These are phyloP conservation scores for Ophiostoma piceae DNA, from an alignment of 2,329 filamentous ascomycete species.

Conservation along the genomic window DNA sequence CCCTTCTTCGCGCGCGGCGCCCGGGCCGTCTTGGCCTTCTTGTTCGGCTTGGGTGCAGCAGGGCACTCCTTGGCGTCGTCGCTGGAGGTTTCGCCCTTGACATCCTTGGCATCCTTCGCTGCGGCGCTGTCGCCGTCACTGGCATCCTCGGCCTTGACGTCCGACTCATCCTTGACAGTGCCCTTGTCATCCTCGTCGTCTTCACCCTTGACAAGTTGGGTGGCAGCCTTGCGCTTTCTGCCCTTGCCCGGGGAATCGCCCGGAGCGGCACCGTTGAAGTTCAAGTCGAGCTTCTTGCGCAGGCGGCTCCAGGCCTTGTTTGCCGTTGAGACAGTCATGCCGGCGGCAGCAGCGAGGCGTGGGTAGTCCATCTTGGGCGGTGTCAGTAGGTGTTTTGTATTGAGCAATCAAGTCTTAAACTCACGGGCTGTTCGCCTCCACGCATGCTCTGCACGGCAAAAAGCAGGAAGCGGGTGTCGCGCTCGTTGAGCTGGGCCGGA, in stretches of 20 bases:
- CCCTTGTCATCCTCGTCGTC: background rate
- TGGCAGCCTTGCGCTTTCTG: constrained; percentile 6
- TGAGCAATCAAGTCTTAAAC: background rate
- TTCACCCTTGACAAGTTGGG: background rate
- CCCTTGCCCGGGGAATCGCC: background rate
- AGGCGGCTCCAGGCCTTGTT: constrained; percentile 6
- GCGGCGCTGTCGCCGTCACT: background rate
- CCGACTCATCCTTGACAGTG: background rate
- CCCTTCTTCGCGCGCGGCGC: background rate
- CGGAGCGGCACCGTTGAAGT: background rate
- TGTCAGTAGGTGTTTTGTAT: background rate
- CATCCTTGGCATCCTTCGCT: background rate
- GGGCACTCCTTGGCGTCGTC: background rate
- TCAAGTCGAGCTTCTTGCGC: constrained; percentile 19
- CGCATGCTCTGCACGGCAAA: constrained; percentile 18
- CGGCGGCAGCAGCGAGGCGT: constrained; percentile 12
- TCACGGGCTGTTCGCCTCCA: constrained; percentile 18
- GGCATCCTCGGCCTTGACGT: background rate
- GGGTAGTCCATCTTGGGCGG: constrained; percentile 18
- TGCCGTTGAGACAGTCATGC: background rate
- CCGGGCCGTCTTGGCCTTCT: constrained; percentile 9
- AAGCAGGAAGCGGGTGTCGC: constrained; percentile 19
- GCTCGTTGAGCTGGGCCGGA: background rate
- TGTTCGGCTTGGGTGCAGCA: background rate
- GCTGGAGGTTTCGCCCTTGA: background rate